These are phyloP conservation scores for Jamesozyma lodderae DNA, from an alignment of 805 yeast species.

Conservation along the genomic window DNA sequence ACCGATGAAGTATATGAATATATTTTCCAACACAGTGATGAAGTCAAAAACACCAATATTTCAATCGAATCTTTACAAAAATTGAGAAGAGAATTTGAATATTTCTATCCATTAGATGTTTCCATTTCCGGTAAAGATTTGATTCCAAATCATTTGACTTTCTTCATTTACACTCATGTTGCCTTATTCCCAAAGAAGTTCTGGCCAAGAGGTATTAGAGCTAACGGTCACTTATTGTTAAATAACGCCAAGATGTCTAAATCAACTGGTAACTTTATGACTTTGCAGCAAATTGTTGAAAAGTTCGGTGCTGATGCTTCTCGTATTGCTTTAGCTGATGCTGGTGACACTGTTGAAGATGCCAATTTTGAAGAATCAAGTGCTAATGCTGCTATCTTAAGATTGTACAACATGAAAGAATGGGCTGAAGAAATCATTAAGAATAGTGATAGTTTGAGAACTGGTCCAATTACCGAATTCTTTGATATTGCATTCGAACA, in stretches of 20 bases:
- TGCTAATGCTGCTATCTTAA: slow-evolving; percentile 94
- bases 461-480: slow-evolving; percentile 47
- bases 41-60: slow-evolving; percentile 42
- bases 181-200: slow-evolving; percentile 82
- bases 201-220: slow-evolving; percentile 94
- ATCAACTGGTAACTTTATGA: slow-evolving; percentile 94
- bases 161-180: slow-evolving; percentile 86
- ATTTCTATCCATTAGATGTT: slow-evolving; percentile 89
- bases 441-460: slow-evolving; percentile 44
- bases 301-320: slow-evolving; percentile 97
- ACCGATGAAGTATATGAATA: slow-evolving; percentile 91
- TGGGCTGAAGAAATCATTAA: slow-evolving; percentile 81
- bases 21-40: slow-evolving; percentile 67
- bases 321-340: slow-evolving; percentile 95
- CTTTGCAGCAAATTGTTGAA: slow-evolving; percentile 70
- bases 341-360: slow-evolving; percentile 95
- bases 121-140: slow-evolving; percentile 94
- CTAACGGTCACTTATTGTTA: slow-evolving; percentile 89
- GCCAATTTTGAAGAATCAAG: slow-evolving; percentile 95
- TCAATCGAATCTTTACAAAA: slow-evolving; percentile 56
- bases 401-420: slow-evolving; percentile 85
- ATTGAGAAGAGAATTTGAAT: slow-evolving; percentile 90
- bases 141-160: slow-evolving; percentile 94
- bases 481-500: slow-evolving; percentile 87
- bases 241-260: slow-evolving; percentile 98